These are phyloP conservation scores for Arabidopsis arenosa DNA, from an alignment of 345 rosid species.

Conservation along the genomic window DNA sequence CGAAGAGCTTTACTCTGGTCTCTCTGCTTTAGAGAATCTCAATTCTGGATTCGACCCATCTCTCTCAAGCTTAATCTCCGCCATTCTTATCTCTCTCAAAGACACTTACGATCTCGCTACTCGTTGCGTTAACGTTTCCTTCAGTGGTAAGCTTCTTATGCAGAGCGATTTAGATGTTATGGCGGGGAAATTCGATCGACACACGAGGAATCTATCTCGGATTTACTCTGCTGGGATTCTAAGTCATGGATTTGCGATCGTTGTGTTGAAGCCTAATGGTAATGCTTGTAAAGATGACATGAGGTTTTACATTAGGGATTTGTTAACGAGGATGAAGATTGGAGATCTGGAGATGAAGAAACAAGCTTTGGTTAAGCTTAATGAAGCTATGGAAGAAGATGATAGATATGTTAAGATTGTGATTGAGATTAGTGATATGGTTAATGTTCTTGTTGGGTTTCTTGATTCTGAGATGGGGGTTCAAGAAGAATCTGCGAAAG, in stretches of 20 bases:
- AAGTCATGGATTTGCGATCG: slow-evolving; percentile 71
- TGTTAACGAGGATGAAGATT: slow-evolving; percentile 88
- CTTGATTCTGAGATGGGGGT: slow-evolving; percentile 65
- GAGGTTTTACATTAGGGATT: slow-evolving; percentile 82
- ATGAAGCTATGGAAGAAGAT: slow-evolving; percentile 64
- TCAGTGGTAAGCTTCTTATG: slow-evolving; percentile 94
- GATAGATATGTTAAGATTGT: slow-evolving; percentile 64
- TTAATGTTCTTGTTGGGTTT: slow-evolving; percentile 58
- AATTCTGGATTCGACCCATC: slow-evolving; percentile 58
- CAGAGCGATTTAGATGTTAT: slow-evolving; percentile 87
- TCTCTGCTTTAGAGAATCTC: slow-evolving; percentile 59
- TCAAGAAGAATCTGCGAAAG: slow-evolving; percentile 70
- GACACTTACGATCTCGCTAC: slow-evolving; percentile 71
- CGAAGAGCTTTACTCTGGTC: slow-evolving; percentile 68
- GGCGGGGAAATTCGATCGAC: slow-evolving; percentile 59
- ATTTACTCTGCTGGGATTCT: slow-evolving; percentile 68
- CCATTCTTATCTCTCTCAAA: slow-evolving; percentile 50
- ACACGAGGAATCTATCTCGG: slow-evolving; percentile 60
- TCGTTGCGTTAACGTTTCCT: slow-evolving; percentile 71
- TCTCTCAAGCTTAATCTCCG: slow-evolving; percentile 54
- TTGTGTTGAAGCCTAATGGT: slow-evolving; percentile 73
- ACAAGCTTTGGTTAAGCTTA: slow-evolving; percentile 68
- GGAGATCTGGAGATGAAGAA: slow-evolving; percentile 87
- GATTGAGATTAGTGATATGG: slow-evolving; percentile 59
- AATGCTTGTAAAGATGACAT: slow-evolving; percentile 79